phyloP scores from a whole-genome alignment of 306 rosid species.

The Trifolium dubium region DNA sequence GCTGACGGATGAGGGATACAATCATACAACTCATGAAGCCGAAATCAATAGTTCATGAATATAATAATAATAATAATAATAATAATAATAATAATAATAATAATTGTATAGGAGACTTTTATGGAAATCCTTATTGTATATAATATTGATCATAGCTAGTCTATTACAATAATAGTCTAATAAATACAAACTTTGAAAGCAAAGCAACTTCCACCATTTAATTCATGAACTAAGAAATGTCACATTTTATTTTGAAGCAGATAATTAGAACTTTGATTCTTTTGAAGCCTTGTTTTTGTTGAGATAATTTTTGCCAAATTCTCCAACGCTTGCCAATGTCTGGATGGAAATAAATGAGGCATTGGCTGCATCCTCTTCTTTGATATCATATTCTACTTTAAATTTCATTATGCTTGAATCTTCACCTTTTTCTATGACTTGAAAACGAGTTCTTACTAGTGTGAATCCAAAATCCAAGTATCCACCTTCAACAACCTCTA shows the following conservation, averaged over 20 bases:
- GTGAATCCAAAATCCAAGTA: slow-evolving; percentile 61
- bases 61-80: too few species aligned
- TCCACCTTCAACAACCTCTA: slow-evolving; percentile 67
- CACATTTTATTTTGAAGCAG: neutral
- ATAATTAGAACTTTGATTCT: neutral
- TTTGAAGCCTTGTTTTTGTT: slow-evolving; percentile 37
- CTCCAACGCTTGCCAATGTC: slow-evolving; percentile 15
- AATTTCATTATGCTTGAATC: slow-evolving; percentile 52
- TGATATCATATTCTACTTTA: slow-evolving; percentile 56
- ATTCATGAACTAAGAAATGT: neutral
- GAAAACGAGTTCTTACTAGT: slow-evolving; percentile 45
- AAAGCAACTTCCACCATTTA: neutral
- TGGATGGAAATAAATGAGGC: slow-evolving; percentile 52
- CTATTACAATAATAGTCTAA: too few species aligned
- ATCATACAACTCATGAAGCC: too few species aligned
- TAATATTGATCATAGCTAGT: too few species aligned
- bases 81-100: too few species aligned
- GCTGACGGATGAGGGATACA: too few species aligned
- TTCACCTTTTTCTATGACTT: slow-evolving; percentile 50
- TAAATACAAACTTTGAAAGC: neutral
- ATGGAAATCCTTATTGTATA: too few species aligned
- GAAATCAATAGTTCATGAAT: too few species aligned
- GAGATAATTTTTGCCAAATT: slow-evolving; percentile 43
- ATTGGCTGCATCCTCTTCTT: slow-evolving; percentile 59
- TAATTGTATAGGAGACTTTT: too few species aligned